phyloP scores from a whole-genome alignment of 1,284 basidiomycete species.

The Pholiota adiposa region DNA sequence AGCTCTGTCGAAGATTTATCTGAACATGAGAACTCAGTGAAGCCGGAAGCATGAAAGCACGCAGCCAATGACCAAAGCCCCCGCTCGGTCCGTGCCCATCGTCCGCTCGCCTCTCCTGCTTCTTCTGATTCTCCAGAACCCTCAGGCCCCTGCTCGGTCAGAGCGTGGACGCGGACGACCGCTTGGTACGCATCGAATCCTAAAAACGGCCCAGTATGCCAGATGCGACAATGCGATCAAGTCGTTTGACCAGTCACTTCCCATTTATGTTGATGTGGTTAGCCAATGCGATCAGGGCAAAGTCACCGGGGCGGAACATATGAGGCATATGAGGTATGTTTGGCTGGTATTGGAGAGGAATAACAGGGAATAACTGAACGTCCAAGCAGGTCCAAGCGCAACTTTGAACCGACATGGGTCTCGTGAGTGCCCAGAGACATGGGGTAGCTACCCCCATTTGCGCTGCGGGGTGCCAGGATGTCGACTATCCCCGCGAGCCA shows the following conservation, averaged over 20 bases:
- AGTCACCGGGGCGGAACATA: background rate
- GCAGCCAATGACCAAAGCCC: background rate
- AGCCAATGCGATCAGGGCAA: background rate
- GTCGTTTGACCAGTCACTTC: background rate
- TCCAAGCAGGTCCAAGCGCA: too few species aligned
- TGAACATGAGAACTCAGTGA: too few species aligned
- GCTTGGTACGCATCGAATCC: too few species aligned
- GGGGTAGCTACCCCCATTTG: slow-evolving; percentile 4
- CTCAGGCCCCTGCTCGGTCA: background rate
- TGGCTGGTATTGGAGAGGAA: background rate
- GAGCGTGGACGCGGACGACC: background rate
- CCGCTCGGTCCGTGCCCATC: background rate
- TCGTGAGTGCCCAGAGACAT: background rate
- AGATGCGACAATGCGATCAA: background rate
- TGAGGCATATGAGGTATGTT: background rate
- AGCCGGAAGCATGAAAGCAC: too few species aligned
- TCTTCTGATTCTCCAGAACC: too few species aligned
- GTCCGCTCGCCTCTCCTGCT: background rate
- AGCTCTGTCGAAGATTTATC: too few species aligned
- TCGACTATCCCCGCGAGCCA: slow-evolving; percentile 2
- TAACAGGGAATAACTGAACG: background rate
- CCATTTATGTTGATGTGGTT: background rate
- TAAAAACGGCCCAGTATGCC: too few species aligned
- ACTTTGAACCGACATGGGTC: too few species aligned
- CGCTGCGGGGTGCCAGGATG: background rate